phyloP scores from a whole-genome alignment of 768 basidiomycete genomes.

The Amanita rimosa region DNA sequence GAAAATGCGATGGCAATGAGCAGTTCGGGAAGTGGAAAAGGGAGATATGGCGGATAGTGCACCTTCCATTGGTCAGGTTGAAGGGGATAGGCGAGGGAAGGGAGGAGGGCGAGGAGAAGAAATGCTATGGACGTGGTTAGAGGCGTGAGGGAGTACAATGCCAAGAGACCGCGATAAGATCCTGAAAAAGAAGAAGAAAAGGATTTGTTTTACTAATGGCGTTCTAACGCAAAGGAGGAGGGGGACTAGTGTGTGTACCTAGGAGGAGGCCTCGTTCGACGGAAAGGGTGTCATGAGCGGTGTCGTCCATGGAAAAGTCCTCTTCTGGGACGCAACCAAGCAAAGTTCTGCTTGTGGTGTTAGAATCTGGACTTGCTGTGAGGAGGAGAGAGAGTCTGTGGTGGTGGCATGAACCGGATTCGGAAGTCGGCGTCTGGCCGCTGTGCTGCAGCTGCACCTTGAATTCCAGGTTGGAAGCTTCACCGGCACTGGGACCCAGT shows the following conservation, averaged over 20 bases:
- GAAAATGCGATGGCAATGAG: conserved; percentile 51
- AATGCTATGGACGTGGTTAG: conserved; percentile 39
- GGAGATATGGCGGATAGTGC: conserved; percentile 38
- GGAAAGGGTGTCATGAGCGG: not conserved
- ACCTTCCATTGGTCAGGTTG: conserved; percentile 16
- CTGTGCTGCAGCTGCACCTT: too few species aligned
- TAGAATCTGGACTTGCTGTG: not conserved
- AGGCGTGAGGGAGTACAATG: conserved; percentile 53
- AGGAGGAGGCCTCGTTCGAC: conserved; percentile 18
- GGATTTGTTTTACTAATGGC: too few species aligned
- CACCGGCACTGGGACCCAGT: too few species aligned
- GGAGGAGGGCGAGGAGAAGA: conserved; percentile 37
- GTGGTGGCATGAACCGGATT: too few species aligned
- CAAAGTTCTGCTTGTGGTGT: not conserved
- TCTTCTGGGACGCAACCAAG: conserved; percentile 2
- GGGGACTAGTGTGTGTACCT: conserved; percentile 12
- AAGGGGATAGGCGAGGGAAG: conserved; percentile 34
- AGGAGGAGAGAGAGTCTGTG: too few species aligned
- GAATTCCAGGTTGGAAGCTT: too few species aligned
- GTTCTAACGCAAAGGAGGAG: too few species aligned
- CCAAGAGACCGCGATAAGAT: conserved; percentile 44
- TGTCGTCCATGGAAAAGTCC: not conserved
- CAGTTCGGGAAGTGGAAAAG: conserved; percentile 56
- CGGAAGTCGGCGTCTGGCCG: not conserved
- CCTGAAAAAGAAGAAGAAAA: too few species aligned